Evolutionary conservation across 768 basidiomycete species (phyloP), one percentile per base, ranked within the genome.

Genomic region (Rhizopogon sp.): DNA sequence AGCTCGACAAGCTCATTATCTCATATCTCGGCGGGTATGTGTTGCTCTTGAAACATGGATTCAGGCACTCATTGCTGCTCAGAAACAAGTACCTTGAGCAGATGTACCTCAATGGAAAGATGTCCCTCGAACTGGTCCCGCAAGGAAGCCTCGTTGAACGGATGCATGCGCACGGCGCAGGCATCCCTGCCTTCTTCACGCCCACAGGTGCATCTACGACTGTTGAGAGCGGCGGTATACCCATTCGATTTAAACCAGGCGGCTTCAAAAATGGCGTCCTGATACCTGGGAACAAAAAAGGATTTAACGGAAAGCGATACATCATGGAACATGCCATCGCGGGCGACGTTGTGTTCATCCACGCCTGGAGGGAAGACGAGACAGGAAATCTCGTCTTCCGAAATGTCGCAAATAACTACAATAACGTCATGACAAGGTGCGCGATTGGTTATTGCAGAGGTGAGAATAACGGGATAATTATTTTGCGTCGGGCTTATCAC

Each of bases 281-380:
- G 9, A 79, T 90, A 50, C 76, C 72, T 6, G 90, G 90, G 7
- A 82, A 83, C 54, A 76, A 77, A 59, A 87, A 91, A 43, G 85
- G 83, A 57, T 83, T 92, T 61, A 77, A 83, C 52, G 90, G 89
- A 7, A 79, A 83, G 62, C 71, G 79, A 64, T 93, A 84, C 69
- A 72, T 93, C 40, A 69, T 93, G 65, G 91, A 94, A 68, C 80
- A 83, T 29, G 84, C 88, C 9, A 78, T 90, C 54, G 74, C 78
- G 10, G 87, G 85, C 13, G 87, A 89, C 70, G 81, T 89, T 60
- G 90, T 90, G 3, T 84, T 94, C 66, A 73, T 94, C 40, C 76
- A 83, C 39, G 90, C 88, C 13, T 93, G 90, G 90, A 93, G 92
- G 69, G 91, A 81, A 9, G 91, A 94, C 62, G 89, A 89, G 68